Base-by-base conservation (phyloP, 345 rosid genomes). In the Salix viminalis region DNA sequence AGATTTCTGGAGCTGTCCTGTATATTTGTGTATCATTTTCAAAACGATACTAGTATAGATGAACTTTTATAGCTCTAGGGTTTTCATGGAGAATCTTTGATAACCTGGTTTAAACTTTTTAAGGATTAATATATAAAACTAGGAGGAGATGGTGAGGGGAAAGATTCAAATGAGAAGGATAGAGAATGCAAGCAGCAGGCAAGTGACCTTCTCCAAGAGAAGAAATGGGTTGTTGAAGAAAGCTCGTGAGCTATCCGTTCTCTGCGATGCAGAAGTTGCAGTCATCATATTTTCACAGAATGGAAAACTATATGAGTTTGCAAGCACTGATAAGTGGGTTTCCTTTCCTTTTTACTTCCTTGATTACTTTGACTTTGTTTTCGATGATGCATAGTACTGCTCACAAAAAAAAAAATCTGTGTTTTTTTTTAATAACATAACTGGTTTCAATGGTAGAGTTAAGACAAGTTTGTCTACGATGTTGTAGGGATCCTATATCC, bases 241-340 rank as follows among this genome's bases (percentile, higher is more conserved):
- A 77, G 93, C 93, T 70, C 76, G 67, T 70, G 90, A 88, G 88
- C 86, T 90, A 64, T 88, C 93, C 0, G 88, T 90, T 80, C 86
- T 90, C 42, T 90, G 91, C 39, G 93, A 90, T 77, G 93, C 88
- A 1, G 89, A 90, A 85, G 86, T 90, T 24, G 87, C 91, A 2
- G 83, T 82, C 66, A 79, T 88, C 68, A 70, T 83, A 74, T 90
- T 88, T 75, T 90, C 93, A 7, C 91, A 84, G 77, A 85, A 48
- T 18, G 93, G 93, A 81, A 83, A 79, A 68, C 76, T 85, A 68
- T 74, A 74, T 14, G 86, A 88, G 65, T 87, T 83, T 69, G 69
- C 90, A 61, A 88, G 86, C 79, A 67, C 86, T 69, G 80, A 54
- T 7, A 9, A 71, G 91, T 89, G 84, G 46, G 87, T 76, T 80